Evolutionary conservation across 495 filamentous ascomycete species (phyloP).

Genomic region (Penicillium riverlandense): DNA sequence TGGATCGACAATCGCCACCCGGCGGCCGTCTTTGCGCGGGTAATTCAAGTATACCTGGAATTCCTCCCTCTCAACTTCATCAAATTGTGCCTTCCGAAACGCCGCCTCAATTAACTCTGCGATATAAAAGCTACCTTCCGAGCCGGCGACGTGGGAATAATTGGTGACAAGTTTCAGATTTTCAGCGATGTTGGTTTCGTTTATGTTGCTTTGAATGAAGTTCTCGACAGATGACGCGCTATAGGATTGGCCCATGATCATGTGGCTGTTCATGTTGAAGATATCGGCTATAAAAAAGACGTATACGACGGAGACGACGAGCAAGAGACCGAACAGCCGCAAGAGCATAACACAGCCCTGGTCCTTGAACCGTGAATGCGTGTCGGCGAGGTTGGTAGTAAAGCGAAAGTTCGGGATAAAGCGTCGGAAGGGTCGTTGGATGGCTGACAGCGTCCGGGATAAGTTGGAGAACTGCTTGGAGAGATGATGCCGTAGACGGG

Average conservation of each 20-base stretch:
- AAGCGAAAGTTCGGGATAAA: constrained; percentile 37
- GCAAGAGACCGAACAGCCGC: constrained; percentile 63
- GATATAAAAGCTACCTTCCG: constrained; percentile 77
- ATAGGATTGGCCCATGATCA: constrained; percentile 36
- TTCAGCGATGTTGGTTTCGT: constrained; percentile 60
- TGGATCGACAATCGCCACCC: constrained; percentile 75
- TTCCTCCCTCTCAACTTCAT: constrained; percentile 62
- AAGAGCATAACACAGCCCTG: constrained; percentile 55
- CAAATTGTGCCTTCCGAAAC: constrained; percentile 63
- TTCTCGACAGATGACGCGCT: constrained; percentile 56
- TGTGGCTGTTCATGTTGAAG: constrained; percentile 47
- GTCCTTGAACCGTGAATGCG: constrained; percentile 19
- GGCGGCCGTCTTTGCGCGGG: constrained; percentile 65
- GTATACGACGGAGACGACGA: constrained; percentile 72
- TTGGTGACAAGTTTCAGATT: constrained; percentile 64
- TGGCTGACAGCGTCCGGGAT: constrained; percentile 46
- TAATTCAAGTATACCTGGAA: constrained; percentile 93
- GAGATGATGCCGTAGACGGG: constrained; percentile 37
- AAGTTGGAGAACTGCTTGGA: constrained; percentile 50
- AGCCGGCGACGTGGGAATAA: constrained; percentile 84
- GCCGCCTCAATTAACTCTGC: constrained; percentile 72
- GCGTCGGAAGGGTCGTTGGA: constrained; percentile 47
- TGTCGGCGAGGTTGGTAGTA: constrained; percentile 24
- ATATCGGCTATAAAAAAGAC: constrained; percentile 76
- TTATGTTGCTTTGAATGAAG: constrained; percentile 63